Evolutionary conservation across 164 flowering plant genomes (phyloP), one percentile per base, ranked within the genome.

Genomic region (Macadamia integrifolia): DNA sequence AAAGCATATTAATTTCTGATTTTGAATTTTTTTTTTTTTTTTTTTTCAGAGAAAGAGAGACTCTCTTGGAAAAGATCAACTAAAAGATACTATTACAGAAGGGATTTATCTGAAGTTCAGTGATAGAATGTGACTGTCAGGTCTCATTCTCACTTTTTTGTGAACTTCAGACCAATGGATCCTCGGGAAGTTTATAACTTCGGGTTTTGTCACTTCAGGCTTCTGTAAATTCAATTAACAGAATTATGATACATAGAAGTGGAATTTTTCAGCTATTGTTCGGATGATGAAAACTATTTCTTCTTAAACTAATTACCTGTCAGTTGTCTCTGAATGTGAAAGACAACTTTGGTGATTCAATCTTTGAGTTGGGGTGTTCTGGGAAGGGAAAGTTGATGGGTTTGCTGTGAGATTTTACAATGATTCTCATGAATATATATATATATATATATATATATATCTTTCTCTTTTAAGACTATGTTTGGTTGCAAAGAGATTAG

Each of bases 81-180:
- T 53, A 14, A 53, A 49, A 8, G 5, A 53, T 53, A 53, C 1
- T 53, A 53, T 59, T 69, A 59, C 66, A 49, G 61, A 57, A 70
- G 79, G 23, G 82, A 64, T 81, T 74, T 59, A 63, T 61, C 80
- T 76, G 81, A 75, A 79, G 88, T 81, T 76, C 82, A 60, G 68
- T 76, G 73, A 74, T 79, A 78, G 89, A 84, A 76, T 46, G 64
- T 71, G 78, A 71, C 61, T 23, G 23, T 23, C 23, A 66, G 17
- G 7, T 28, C 30, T 42, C 11, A 10, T 35, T 65, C 56, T 77
- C 78, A 50, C 58, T 77, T 79, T 84, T 86, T 83, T 81, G 81
- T 75, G 86, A 76, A 73, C 79, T 80, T 80, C 64, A 32, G 79
- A 71, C 67, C 50, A 53, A 55, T 76, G 17, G 76, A 75, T 75